Evolutionary conservation across 805 yeast genomes (phyloP), one percentile per base, ranked within the genome.

Genomic region (Teunomyces pallodes): DNA sequence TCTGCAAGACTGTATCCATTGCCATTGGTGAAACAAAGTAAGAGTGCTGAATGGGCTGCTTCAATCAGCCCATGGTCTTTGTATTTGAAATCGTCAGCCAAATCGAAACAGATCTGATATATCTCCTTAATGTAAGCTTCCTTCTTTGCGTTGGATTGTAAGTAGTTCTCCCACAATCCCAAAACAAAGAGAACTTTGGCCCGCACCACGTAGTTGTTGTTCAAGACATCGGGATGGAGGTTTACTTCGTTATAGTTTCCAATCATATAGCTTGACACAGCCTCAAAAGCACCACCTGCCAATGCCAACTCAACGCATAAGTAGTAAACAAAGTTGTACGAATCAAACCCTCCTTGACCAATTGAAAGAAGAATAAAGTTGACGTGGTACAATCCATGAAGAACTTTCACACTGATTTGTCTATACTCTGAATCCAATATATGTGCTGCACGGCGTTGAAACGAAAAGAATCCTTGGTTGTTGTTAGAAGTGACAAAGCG

Each of bases 271-370:
- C 50, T 62, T 26, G 65, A 46, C 39, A 56, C 48, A 28, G 36
- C 38, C 44, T 62, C 62, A 28, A 60, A 60, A 17, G 43, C 42
- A 16, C 46, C 14, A 14, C 40, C 16, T 33, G 43, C 13, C 61
- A 72, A 36, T 57, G 56, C 38, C 69, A 58, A 60, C 50, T 81
- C 86, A 2, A 80, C 47, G 9, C 80, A 57, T 4, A 82, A 64
- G 38, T 75, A 68, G 53, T 80, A 80, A 12, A 82, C 80, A 60
- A 81, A 84, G 54, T 82, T 82, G 61, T 81, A 85, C 9, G 80
- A 73, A 48, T 81, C 82, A 57, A 83, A 83, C 3, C 87, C 87
- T 4, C 86, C 87, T 20, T 79, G 76, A 0, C 88, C 88, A 7
- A 83, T 75, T 17, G 77, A 66, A 27, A 77, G 72, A 24, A 82